phyloP scores from a whole-genome alignment of 2,329 filamentous ascomycete species.

The Diaporthe sp. region DNA sequence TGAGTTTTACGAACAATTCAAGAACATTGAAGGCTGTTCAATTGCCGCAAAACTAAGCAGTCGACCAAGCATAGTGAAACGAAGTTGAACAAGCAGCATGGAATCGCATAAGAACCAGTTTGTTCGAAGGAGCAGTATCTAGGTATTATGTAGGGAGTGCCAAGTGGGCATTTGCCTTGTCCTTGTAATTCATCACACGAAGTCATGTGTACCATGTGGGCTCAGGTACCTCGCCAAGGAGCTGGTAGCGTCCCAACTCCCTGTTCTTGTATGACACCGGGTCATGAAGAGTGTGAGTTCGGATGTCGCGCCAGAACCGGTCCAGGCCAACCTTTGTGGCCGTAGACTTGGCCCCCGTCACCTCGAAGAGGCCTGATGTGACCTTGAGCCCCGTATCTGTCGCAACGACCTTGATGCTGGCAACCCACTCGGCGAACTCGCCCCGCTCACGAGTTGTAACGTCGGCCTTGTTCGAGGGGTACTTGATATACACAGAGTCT shows the following conservation, averaged over 20 bases:
- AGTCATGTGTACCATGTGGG: constrained; percentile 72
- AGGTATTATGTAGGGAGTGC: no score
- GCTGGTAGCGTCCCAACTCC: constrained; percentile 69
- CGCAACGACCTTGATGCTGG: constrained; percentile 71
- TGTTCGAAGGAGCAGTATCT: background rate
- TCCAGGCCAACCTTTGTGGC: constrained; percentile 71
- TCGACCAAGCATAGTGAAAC: background rate
- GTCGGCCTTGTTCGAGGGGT: constrained; percentile 53
- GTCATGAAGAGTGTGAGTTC: constrained; percentile 76
- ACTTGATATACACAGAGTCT: constrained; percentile 58
- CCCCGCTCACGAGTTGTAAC: constrained; percentile 67
- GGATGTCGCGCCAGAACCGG: constrained; percentile 75
- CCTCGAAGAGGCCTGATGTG: constrained; percentile 73
- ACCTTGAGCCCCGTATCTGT: constrained; percentile 71
- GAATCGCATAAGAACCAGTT: background rate
- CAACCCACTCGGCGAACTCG: constrained; percentile 72
- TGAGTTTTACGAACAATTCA: no score
- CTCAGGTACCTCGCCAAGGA: constrained; percentile 68
- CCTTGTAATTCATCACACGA: background rate
- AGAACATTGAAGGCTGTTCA: no score
- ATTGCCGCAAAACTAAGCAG: background rate
- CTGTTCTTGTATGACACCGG: constrained; percentile 76
- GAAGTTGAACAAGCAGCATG: no score
- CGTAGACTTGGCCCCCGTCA: constrained; percentile 71
- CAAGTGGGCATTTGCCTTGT: background rate